A percentile compares a stretch with the other conserved stretches of the same genome.
These are phyloP conservation scores for Ettlia oleoabundans DNA, from an alignment of 139 green algal genomes.

Conservation along the genomic window DNA sequence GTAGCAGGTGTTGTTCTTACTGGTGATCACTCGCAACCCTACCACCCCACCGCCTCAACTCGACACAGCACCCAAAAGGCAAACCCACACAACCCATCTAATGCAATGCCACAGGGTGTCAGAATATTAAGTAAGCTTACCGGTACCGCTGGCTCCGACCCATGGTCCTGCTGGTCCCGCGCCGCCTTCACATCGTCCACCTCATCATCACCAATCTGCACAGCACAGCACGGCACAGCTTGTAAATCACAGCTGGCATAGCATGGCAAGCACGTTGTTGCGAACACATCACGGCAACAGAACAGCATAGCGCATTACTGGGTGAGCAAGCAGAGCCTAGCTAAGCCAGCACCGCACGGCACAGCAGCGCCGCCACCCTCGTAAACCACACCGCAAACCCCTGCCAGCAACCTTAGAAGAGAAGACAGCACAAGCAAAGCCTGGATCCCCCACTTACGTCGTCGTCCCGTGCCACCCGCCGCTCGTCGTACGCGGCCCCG, in stretches of 20 bases:
- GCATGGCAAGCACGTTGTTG: not conserved
- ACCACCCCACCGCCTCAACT: too few species aligned
- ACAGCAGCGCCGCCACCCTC: too few species aligned
- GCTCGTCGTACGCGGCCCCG: slow-evolving; percentile 66
- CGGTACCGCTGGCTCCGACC: slow-evolving; percentile 9
- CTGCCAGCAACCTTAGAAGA: not conserved
- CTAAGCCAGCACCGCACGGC: too few species aligned
- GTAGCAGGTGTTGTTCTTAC: not conserved
- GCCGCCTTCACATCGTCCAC: slow-evolving; percentile 3
- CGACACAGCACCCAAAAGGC: not conserved
- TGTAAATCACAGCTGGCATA: not conserved
- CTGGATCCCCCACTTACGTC: slow-evolving; percentile 1
- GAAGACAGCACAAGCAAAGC: not conserved
- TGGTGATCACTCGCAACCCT: not conserved
- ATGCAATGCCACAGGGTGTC: too few species aligned
- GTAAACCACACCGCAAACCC: too few species aligned
- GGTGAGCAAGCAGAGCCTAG: too few species aligned
- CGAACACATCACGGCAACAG: not conserved
- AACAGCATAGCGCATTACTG: too few species aligned
- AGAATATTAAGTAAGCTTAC: not conserved
- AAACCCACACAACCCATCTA: not conserved
- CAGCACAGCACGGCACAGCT: too few species aligned
- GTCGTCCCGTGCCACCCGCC: slow-evolving; percentile 48
- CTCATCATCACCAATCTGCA: slow-evolving; percentile 14
- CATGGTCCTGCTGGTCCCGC: not conserved